Base-by-base conservation (phyloP, 192 early-diverging fungal species). In the Backusella sp. region DNA sequence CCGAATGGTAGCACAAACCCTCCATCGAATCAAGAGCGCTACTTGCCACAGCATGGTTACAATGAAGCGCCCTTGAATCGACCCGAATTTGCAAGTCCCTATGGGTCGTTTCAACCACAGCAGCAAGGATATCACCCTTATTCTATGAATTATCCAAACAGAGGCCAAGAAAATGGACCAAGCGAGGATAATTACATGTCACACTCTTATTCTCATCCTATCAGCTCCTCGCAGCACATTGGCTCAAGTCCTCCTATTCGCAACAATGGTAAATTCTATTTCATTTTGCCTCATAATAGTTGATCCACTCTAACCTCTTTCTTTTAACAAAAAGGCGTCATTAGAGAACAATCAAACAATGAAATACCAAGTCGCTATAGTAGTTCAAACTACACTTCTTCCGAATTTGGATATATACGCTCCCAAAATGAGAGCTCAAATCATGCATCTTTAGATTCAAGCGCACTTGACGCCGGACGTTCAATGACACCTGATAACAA, bases 391-490 rank as follows among this genome's bases (percentile, higher is more conserved):
- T 69, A 69, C 9, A 37, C 37, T 11, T n/a, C 34, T 39, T 69
- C 68, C 21, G 68, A 69, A 69, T 69, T 41, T 36, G 37, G 68
- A 21, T 37, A 35, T 69, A 35, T 23, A 4, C 68, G 37, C 21
- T 69, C 68, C 21, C 68, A 69, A 69, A 35, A 69, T 14, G 37
- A 37, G 1, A 53, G 7, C 1, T 35, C 12, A 30, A 68, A 36
- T 41, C 34, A 35, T 39, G 35, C 68, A 21, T 21, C 34, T 41
- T 41, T 37, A 69, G 68, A 69, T 35, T 37, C 68, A 69, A 69
- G 21, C 68, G 15, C 68, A 23, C 68, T 69, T 69, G 68, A 69
- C 68, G 68, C 68, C 36, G 68, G 68, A 41, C 68, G 68, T 69
- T 59, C 56, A 69, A 69, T 69, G 34, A 39, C 67, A 17, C 67